phyloP scores from a whole-genome alignment of 179 eudicot species.

The Actinidia chinensis region DNA sequence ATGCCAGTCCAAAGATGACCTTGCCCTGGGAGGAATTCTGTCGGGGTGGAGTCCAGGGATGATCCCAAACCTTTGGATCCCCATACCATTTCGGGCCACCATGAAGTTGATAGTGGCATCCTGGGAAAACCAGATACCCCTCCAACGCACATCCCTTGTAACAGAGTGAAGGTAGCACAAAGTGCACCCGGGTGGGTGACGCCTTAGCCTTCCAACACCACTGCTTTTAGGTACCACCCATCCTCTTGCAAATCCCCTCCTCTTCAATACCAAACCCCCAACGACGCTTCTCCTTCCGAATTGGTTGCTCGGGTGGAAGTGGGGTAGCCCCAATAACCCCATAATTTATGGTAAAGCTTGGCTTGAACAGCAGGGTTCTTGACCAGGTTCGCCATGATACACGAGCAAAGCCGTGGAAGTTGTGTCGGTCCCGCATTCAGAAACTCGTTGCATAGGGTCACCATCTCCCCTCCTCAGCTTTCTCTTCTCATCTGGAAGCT shows the following conservation, averaged over 20 bases:
- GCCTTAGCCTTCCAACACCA: conserved; percentile 42
- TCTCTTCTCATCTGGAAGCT: conserved; percentile 40
- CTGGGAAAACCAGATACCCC: conserved; percentile 34
- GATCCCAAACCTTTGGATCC: conserved; percentile 44
- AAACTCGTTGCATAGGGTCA: conserved; percentile 31
- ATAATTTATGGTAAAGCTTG: conserved; percentile 31
- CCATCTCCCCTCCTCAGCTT: conserved; percentile 36
- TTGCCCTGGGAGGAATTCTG: conserved; percentile 29
- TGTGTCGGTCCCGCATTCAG: conserved; percentile 36
- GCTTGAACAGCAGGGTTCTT: conserved; percentile 26
- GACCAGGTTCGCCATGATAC: conserved; percentile 37
- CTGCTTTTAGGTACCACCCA: conserved; percentile 40
- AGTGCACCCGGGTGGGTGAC: conserved; percentile 47
- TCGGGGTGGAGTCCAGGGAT: conserved; percentile 48
- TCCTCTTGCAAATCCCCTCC: conserved; percentile 36
- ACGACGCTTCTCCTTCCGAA: not conserved
- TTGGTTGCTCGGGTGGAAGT: not conserved
- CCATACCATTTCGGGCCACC: conserved; percentile 47
- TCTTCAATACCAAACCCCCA: not conserved
- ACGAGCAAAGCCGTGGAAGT: conserved; percentile 30
- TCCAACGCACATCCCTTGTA: conserved; percentile 31
- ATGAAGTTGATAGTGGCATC: conserved; percentile 31
- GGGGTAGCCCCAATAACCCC: conserved; percentile 25
- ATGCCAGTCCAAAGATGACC: conserved; percentile 27
- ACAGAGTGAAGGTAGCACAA: conserved; percentile 41